These are phyloP conservation scores for Penicillium sclerotigenum DNA, from an alignment of 2,329 filamentous ascomycete species.

Conservation along the genomic window DNA sequence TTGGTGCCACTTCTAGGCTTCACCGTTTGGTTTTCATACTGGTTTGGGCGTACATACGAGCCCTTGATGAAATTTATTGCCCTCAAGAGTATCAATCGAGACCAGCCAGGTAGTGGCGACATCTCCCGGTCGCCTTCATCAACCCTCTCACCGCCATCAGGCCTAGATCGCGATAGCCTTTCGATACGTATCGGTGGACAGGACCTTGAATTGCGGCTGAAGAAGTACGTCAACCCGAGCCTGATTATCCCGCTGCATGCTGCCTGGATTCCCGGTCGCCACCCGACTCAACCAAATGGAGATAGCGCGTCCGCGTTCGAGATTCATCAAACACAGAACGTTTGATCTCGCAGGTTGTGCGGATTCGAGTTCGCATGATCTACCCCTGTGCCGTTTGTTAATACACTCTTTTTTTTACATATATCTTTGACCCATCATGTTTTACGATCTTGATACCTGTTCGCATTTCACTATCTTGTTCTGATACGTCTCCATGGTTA, in stretches of 20 bases:
- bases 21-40: conserved; percentile 86
- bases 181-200: conserved; percentile 41
- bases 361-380: neutral
- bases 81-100: conserved; percentile 72
- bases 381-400: neutral
- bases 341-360: neutral
- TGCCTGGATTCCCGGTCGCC: conserved; percentile 42
- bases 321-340: conserved; percentile 15
- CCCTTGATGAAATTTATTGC: conserved; percentile 92
- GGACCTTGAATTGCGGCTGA: conserved; percentile 40
- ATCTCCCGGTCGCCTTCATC: conserved; percentile 38
- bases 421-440: conserved; percentile 10
- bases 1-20: conserved; percentile 72
- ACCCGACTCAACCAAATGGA: conserved; percentile 15
- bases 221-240: conserved; percentile 49
- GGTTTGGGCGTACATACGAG: conserved; percentile 76
- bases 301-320: conserved; percentile 21
- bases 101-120: conserved; percentile 49
- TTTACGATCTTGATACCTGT: conserved; percentile 24
- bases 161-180: conserved; percentile 44
- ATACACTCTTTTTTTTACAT: neutral
- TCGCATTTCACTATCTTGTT: conserved; percentile 6
- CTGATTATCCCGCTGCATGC: conserved; percentile 44
- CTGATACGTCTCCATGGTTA: neutral
- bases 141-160: conserved; percentile 41